phyloP scores from a whole-genome alignment of 306 rosid species.

The Myrica gale region DNA sequence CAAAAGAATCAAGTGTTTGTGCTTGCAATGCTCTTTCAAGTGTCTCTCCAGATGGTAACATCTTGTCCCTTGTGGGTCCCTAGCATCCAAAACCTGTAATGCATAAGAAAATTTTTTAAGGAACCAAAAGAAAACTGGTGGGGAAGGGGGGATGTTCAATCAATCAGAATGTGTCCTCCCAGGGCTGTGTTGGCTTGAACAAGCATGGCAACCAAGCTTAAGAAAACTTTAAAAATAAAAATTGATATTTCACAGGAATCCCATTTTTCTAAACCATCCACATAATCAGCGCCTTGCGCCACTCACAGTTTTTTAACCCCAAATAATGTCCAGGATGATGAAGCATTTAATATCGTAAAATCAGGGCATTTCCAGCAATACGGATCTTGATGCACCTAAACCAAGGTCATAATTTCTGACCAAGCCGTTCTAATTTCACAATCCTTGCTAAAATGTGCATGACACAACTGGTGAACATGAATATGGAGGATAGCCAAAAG shows the following conservation, averaged over 20 bases:
- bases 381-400: no score
- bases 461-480: not conserved
- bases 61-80: constrained; percentile 94
- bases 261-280: not conserved
- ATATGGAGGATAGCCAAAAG: not conserved
- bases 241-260: not conserved
- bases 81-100: constrained; percentile 87
- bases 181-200: constrained; percentile 8
- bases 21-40: constrained; percentile 84
- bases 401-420: no score
- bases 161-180: constrained; percentile 6
- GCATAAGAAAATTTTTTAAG: constrained; percentile 15
- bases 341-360: not conserved
- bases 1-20: constrained; percentile 86
- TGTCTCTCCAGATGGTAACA: constrained; percentile 94
- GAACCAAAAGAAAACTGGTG: not conserved
- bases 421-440: no score
- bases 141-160: not conserved
- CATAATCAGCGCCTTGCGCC: not conserved
- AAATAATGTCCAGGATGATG: not conserved
- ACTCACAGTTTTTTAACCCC: not conserved
- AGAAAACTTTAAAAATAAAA: not conserved
- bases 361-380: not conserved
- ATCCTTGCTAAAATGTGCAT: not conserved
- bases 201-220: constrained; percentile 16